Evolutionary conservation across 352 stramenopile species (phyloP), one percentile per base, ranked within the genome.

Genomic region (Pythium chondricola): DNA sequence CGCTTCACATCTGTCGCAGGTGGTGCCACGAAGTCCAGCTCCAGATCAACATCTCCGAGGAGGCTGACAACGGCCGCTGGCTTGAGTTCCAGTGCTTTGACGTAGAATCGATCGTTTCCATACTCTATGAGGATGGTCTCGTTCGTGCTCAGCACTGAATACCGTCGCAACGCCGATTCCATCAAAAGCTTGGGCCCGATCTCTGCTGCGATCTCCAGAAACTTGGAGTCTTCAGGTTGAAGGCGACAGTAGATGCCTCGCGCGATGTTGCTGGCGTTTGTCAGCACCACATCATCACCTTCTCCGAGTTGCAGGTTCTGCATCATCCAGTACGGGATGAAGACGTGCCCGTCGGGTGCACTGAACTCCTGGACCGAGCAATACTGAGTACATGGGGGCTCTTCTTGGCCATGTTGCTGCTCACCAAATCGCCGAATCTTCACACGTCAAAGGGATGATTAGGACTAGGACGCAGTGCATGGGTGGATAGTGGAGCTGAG

Each of bases 251-350:
- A 83, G 25, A 81, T 65, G 0, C 68, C 70, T 0, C 60, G 52
- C 35, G 72, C 70, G 11, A 78, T 52, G 18, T 67, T 43, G 5
- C 38, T 8, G 3, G 66, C 46, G 18, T 60, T 81, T 2, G 60
- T 67, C 9, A 83, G 39, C n/a, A 67, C 47, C 8, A 83, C 58
- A 8, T 52, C 51, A 0, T 40, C 58, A 6, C 70, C 74, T 61
- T 84, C 74, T 0, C 48, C 26, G 21, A 80, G 48, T 4, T 61
- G 18, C 6, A 84, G 55, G 42, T 72, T 76, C 44, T 84, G 69
- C 74, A 86, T 86, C 26, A 86, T 79, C 74, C 74, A 86, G 45
- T 81, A 83, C 1, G 74, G 74, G 16, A 82, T 62, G 35, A 75
- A 86, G 14, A 68, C 65, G 39, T 82, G 61, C 2, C 65, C 71